phyloP scores from a whole-genome alignment of 306 rosid genomes.

The Acacia acuminata region DNA sequence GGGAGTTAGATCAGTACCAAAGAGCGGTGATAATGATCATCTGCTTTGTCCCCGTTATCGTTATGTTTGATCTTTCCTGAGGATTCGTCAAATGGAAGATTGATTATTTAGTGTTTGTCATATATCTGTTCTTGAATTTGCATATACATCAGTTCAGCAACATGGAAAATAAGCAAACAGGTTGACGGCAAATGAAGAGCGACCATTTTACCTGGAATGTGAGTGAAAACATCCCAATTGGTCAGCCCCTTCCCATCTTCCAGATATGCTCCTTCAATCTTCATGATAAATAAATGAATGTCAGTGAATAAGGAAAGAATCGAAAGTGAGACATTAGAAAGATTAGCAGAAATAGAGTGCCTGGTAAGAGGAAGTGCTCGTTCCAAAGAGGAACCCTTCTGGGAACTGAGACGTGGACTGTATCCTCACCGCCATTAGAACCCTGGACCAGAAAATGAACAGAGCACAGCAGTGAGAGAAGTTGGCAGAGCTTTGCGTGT shows the following conservation, averaged over 20 bases:
- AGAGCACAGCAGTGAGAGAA: conserved; percentile 7
- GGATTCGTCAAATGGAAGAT: background rate
- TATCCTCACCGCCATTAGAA: conserved; percentile 27
- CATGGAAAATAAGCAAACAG: background rate
- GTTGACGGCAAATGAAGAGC: background rate
- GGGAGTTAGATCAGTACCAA: conserved; percentile 32
- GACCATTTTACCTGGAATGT: conserved; percentile 45
- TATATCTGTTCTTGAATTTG: background rate
- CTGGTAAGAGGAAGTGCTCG: conserved; percentile 67
- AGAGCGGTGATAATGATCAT: conserved; percentile 71
- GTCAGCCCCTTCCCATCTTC: conserved; percentile 61
- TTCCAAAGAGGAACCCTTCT: conserved; percentile 54
- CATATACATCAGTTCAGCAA: background rate
- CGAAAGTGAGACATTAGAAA: background rate
- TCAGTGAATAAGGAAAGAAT: too few species aligned
- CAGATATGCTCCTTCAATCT: conserved; percentile 62
- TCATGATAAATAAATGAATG: too few species aligned
- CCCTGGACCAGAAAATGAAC: conserved; percentile 31
- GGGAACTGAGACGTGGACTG: conserved; percentile 50
- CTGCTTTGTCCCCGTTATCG: conserved; percentile 68
- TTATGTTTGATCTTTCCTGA: conserved; percentile 49
- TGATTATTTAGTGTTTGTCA: background rate
- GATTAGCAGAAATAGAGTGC: conserved; percentile 10
- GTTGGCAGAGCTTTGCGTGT: background rate
- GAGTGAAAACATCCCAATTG: conserved; percentile 66